Percentiles rank a stretch among this genome's conserved stretches.
phyloP scores from a whole-genome alignment of 1,139 yeast species.

The Geotrichum carabidarum region DNA sequence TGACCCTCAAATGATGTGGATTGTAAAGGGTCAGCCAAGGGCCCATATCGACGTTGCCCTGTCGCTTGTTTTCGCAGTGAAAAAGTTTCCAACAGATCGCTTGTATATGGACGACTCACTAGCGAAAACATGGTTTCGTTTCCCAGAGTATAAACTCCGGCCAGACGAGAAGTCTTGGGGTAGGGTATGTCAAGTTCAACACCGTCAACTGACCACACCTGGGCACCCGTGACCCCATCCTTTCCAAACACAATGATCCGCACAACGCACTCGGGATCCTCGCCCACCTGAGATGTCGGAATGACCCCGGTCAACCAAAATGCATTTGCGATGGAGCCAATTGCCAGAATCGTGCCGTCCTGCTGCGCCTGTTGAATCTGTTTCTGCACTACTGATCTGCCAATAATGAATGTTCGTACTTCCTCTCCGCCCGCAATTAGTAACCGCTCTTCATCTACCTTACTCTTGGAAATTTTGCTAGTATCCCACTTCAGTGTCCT shows the following conservation, averaged over 20 bases:
- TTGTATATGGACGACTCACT: constrained; percentile 7
- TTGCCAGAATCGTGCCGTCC: constrained; percentile 7
- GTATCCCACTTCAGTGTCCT: constrained; percentile 8
- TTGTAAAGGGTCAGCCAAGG: background rate
- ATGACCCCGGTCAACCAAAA: constrained; percentile 9
- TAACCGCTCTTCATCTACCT: constrained; percentile 7
- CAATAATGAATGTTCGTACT: constrained; percentile 3
- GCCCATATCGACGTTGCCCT: background rate
- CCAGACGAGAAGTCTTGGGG: constrained; percentile 3
- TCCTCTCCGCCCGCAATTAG: constrained; percentile 7
- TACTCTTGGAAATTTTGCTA: background rate
- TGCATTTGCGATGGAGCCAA: constrained; percentile 12
- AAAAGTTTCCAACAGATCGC: constrained; percentile 6
- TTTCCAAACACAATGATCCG: constrained; percentile 11
- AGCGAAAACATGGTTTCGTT: constrained; percentile 5
- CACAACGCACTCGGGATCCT: constrained; percentile 6
- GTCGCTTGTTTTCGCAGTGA: constrained; percentile 8
- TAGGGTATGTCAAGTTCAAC: constrained; percentile 6
- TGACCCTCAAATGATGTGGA: constrained; percentile 20
- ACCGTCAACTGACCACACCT: constrained; percentile 14
- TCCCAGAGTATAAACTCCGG: background rate
- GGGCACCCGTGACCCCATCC: constrained; percentile 11
- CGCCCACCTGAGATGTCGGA: background rate
- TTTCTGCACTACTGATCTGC: background rate
- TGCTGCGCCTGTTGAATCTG: background rate